Evolutionary conservation across 2,329 filamentous ascomycete species (phyloP).

Genomic region (Cladophialophora chaetospira): DNA sequence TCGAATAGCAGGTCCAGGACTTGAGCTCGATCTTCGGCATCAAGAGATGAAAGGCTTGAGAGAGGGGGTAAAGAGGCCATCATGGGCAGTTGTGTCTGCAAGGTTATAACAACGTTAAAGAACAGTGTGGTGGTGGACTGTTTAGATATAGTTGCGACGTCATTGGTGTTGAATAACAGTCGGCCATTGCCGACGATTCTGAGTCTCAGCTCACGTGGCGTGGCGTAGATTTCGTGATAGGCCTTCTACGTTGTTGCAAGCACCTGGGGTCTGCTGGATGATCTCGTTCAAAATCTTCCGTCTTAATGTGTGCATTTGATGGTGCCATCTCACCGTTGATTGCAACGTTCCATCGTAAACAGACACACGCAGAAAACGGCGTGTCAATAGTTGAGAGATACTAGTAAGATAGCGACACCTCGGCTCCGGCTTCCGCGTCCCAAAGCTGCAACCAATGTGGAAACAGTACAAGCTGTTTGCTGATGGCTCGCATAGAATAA

Average conservation of each 20-base stretch:
- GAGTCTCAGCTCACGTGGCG: constrained; percentile 6
- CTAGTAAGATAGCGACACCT: neutral
- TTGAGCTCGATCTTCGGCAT: constrained; percentile 24
- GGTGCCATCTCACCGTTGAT: neutral
- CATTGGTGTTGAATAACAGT: constrained; percentile 3
- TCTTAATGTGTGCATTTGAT: neutral
- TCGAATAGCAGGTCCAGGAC: constrained; percentile 50
- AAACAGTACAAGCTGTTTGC: too few species aligned
- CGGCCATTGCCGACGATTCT: constrained; percentile 7
- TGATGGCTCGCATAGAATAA: too few species aligned
- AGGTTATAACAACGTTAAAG: too few species aligned
- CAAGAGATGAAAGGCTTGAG: constrained; percentile 21
- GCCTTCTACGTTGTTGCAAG: neutral
- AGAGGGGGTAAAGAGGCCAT: constrained; percentile 53
- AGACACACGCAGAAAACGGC: constrained; percentile 1
- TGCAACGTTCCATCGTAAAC: neutral
- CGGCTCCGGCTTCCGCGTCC: neutral
- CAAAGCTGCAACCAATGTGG: too few species aligned
- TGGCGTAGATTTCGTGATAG: constrained; percentile 9
- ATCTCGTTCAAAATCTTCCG: neutral
- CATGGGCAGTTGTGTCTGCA: neutral
- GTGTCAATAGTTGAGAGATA: constrained; percentile 8
- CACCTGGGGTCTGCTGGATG: too few species aligned
- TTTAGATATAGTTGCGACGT: constrained; percentile 4
- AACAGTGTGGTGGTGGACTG: too few species aligned